A percentile compares a stretch with the other conserved stretches of the same genome.
These are phyloP conservation scores for Microascus cirrosus DNA, from an alignment of 2,329 filamentous ascomycete species.

Conservation along the genomic window DNA sequence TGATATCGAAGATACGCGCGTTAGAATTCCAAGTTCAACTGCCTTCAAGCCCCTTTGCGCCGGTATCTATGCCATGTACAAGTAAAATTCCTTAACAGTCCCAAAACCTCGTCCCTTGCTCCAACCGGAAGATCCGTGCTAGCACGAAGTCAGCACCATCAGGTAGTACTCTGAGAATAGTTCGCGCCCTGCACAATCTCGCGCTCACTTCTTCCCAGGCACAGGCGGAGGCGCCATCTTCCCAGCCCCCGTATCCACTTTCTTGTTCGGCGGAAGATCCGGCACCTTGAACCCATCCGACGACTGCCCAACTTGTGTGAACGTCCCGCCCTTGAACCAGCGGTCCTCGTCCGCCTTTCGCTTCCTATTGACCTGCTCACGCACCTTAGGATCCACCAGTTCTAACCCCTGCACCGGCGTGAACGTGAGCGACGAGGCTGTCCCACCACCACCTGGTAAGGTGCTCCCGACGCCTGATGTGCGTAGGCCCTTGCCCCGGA, in stretches of 20 bases:
- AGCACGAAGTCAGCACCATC: not conserved
- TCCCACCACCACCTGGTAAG: constrained; percentile 53
- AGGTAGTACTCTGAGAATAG: not conserved
- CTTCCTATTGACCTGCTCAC: constrained; percentile 80
- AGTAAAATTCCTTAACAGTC: not conserved
- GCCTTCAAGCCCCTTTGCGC: not conserved
- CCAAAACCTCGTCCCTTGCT: not conserved
- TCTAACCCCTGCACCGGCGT: constrained; percentile 92
- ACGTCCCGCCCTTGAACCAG: constrained; percentile 96
- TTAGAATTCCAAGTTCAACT: not conserved
- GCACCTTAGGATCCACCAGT: constrained; percentile 84
- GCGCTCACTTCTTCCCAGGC: constrained; percentile 10
- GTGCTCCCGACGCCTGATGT: constrained; percentile 71
- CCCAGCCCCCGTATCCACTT: constrained; percentile 50
- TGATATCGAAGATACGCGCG: not conserved
- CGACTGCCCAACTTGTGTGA: constrained; percentile 65
- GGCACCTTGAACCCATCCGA: constrained; percentile 72
- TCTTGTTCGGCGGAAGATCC: constrained; percentile 54
- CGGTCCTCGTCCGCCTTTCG: constrained; percentile 87
- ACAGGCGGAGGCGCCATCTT: constrained; percentile 32
- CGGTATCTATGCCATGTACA: not conserved
- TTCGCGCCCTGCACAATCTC: not conserved
- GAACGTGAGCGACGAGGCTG: constrained; percentile 80
- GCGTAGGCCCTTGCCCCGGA: constrained; percentile 70
- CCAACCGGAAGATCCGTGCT: not conserved